Evolutionary conservation across 2,329 filamentous ascomycete species (phyloP), one percentile per base, ranked within the genome.

Genomic region (Fusarium stilboides): DNA sequence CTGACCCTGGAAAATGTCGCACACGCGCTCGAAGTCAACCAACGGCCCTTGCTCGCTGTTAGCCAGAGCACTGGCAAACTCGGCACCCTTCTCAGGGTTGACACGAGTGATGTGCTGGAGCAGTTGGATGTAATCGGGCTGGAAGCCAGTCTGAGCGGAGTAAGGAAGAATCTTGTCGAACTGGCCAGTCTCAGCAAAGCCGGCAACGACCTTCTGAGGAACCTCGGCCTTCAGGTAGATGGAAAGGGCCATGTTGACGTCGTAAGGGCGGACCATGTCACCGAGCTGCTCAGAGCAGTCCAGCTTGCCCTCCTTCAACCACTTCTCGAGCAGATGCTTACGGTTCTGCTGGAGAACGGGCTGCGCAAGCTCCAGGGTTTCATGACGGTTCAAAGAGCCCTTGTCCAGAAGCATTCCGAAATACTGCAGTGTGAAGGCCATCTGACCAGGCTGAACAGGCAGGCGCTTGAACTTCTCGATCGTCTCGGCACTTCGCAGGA

Each of bases 321-420:
- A 99, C 82, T 99, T 99, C 83, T 98, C 96, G 28, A 99, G 88
- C 26, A 99, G 85, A 77, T 98, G 94, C 83, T 98, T 98, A 70
- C 96, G 90, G 80, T 94, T 96, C 81, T 99, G 96, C 58, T 92
- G 90, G 60, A 99, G 87, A 20, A 99, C 96, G 20, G 96, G 96
- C 71, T 94, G 90, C 12, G 96, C 94, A 65, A 99, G 87, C 83
- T 99, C 96, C 39, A 99, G 85, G 46, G 94, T 97, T 82, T 99
- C 96, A 71, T 97, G 92, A 78, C 91, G 90, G 83, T 99, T 99
- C 45, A 99, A 85, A 28, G 89, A 88, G 61, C 96, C 95, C 87
- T 99, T 98, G 79, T 99, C 97, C 34, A 99, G 87, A 43, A 99
- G 87, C 88, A 98, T 94, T 67, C 96, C 96, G 74, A 99, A 99